Evolutionary conservation across 192 early-diverging fungal species (phyloP).

Genomic region (Coemansia sp.): DNA sequence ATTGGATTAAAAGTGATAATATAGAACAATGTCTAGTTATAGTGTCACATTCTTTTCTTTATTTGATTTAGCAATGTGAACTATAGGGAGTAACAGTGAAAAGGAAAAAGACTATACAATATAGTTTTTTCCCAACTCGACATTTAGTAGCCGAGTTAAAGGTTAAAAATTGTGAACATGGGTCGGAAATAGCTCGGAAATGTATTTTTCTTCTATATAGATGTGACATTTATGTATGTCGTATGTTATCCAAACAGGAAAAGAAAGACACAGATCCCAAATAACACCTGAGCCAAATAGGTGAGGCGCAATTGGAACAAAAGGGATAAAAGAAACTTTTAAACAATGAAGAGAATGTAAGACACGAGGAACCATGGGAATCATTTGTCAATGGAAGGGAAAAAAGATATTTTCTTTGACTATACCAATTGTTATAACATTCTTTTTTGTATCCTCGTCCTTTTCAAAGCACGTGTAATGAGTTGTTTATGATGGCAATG

Average conservation of each 20-base stretch:
- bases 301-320: slow-evolving; percentile 7
- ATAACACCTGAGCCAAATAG: not conserved
- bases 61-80: slow-evolving; percentile 1
- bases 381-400: slow-evolving; percentile 2
- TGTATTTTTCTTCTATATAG: not conserved
- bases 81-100: not conserved
- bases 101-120: no score
- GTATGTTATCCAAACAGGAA: not conserved
- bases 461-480: not conserved
- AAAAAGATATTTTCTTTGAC: not conserved
- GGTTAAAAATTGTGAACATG: not conserved
- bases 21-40: slow-evolving; percentile 2
- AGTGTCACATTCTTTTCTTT: slow-evolving; percentile 1
- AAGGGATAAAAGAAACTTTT: not conserved
- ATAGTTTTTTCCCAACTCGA: no score
- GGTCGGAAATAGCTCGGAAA: not conserved
- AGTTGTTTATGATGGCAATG: not conserved
- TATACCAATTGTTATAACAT: not conserved
- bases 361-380: not conserved
- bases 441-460: no score
- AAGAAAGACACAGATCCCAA: not conserved
- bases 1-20: not conserved
- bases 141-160: no score
- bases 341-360: not conserved
- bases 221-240: slow-evolving; percentile 2